Evolutionary conservation across 192 early-diverging fungal species (phyloP), one percentile per base, ranked within the genome.

Genomic region (Neocallimastix lanati): DNA sequence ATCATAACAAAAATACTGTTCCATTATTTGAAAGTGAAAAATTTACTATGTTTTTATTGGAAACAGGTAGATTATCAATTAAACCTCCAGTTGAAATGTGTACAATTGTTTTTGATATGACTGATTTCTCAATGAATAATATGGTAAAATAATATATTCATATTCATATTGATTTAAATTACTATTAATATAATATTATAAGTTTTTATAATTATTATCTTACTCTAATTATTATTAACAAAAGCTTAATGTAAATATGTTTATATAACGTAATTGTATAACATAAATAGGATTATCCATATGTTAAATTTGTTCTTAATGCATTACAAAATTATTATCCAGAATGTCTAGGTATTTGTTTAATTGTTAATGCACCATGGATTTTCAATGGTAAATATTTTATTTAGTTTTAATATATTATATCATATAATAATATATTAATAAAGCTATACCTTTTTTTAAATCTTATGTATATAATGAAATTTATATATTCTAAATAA

Each of bases 241-340:
- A n/a, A n/a, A n/a, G n/a, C n/a, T n/a, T n/a, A n/a, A n/a, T n/a
- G n/a, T n/a, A n/a, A n/a, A n/a, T n/a, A n/a, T n/a, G n/a, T n/a
- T n/a, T n/a, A n/a, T n/a, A n/a, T n/a, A n/a, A n/a, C n/a, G n/a
- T n/a, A n/a, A n/a, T n/a, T n/a, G n/a, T n/a, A n/a, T n/a, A n/a
- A n/a, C n/a, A n/a, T n/a, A n/a, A n/a, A 29, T 76, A 86, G 91
- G 93, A 96, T 84, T 92, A 89, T 81, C 85, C 86, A 12, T 91
- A 92, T 77, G 88, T 94, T 79, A 91, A 92, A 80, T 92, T 95
- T 37, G 88, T 96, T 29, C 81, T 95, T 37, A 85, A 86, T 77
- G 92, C 90, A 84, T 90, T 97, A 81, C 92, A 96, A 84, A 89
- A 91, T 76, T 95, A 95, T 84, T 97, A 96, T 82, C 96, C 96